Conservation (phyloP, 108 stramenopile species). For the Skeletonema costatum region DNA sequence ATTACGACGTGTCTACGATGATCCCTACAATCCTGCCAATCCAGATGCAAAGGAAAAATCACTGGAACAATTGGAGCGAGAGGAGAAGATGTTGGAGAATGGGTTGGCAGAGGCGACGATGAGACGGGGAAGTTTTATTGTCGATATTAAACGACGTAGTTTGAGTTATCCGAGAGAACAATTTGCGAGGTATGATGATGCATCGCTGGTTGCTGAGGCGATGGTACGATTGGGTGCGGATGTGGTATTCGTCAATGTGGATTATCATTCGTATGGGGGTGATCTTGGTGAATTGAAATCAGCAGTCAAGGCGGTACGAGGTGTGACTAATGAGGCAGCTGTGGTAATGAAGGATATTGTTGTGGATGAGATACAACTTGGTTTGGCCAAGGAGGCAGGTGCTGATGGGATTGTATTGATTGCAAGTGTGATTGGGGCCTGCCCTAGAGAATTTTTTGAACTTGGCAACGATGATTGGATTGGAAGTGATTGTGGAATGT, state of each 20-base stretch:
- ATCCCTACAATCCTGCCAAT: slow-evolving; percentile 71
- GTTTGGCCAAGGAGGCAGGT: slow-evolving; percentile 88
- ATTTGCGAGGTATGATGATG: slow-evolving; percentile 85
- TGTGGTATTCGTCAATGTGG: slow-evolving; percentile 88
- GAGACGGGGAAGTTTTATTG: slow-evolving; percentile 82
- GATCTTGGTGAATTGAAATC: slow-evolving; percentile 79
- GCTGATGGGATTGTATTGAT: slow-evolving; percentile 85
- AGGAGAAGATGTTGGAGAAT: slow-evolving; percentile 63
- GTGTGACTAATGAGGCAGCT: slow-evolving; percentile 68
- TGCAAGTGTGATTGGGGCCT: slow-evolving; percentile 82
- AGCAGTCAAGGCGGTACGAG: slow-evolving; percentile 72
- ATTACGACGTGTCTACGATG: slow-evolving; percentile 83
- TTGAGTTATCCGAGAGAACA: slow-evolving; percentile 74
- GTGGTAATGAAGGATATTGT: slow-evolving; percentile 94
- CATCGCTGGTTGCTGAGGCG: slow-evolving; percentile 86
- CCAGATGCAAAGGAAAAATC: slow-evolving; percentile 51
- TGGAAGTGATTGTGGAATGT: slow-evolving; percentile 91
- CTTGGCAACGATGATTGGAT: slow-evolving; percentile 83
- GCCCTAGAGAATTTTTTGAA: slow-evolving; percentile 84
- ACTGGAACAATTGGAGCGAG: slow-evolving; percentile 47
- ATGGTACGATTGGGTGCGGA: slow-evolving; percentile 91
- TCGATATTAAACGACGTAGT: slow-evolving; percentile 84
- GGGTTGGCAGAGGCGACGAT: slow-evolving; percentile 79
- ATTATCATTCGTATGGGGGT: slow-evolving; percentile 86
- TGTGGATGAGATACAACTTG: slow-evolving; percentile 90